Conservation (phyloP, 1,284 basidiomycete genomes). For the Heterobasidion occidentale region DNA sequence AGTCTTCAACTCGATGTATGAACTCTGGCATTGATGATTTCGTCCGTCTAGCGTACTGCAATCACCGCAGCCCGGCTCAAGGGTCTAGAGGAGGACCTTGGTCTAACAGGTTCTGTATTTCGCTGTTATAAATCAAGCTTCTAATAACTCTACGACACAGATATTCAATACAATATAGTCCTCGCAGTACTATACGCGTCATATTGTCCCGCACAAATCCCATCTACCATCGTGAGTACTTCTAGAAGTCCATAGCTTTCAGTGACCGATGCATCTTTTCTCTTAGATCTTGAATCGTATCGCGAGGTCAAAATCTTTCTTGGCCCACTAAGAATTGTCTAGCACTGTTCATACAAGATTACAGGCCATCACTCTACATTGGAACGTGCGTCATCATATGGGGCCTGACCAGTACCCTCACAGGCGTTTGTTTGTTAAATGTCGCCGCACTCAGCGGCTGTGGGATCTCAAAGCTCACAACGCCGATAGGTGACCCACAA, state of each 20-base stretch:
- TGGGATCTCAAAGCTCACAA: neutral
- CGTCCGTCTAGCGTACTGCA: conserved; percentile 40
- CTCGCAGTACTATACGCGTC: conserved; percentile 54
- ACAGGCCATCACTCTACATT: conserved; percentile 56
- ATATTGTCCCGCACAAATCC: conserved; percentile 55
- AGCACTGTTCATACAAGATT: neutral
- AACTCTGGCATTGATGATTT: neutral
- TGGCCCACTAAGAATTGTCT: neutral
- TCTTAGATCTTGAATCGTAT: conserved; percentile 44
- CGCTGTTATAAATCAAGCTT: neutral
- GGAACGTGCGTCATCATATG: conserved; percentile 52
- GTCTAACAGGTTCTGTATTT: conserved; percentile 32
- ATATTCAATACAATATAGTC: conserved; percentile 52
- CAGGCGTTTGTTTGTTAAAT: conserved; percentile 32
- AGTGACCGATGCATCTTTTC: neutral
- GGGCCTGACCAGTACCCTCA: conserved; percentile 55
- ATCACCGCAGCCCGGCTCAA: conserved; percentile 53
- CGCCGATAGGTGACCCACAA: neutral
- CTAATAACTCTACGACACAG: conserved; percentile 20
- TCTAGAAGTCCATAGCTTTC: neutral
- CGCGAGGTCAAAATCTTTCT: conserved; percentile 27
- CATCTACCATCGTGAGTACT: conserved; percentile 51
- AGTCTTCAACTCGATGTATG: neutral
- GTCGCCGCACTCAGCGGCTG: neutral
- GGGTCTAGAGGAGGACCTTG: conserved; percentile 51